phyloP scores from a whole-genome alignment of 1,284 basidiomycete genomes.

The Leccinum huronense region DNA sequence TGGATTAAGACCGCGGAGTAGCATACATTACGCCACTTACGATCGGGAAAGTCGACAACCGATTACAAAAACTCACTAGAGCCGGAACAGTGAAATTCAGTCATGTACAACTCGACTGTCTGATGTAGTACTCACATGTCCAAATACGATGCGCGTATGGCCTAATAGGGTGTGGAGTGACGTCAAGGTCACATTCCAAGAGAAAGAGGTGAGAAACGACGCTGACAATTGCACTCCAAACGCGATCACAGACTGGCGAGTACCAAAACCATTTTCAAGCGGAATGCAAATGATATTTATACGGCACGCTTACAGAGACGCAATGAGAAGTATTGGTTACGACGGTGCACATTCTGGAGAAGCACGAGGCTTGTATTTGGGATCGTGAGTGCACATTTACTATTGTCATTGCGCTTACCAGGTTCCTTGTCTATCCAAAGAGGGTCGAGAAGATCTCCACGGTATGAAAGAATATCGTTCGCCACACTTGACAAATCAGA shows the following conservation, averaged over 20 bases:
- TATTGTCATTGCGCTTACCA: slow-evolving; percentile 8
- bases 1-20: not conserved
- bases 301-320: slow-evolving; percentile 23
- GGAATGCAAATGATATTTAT: not conserved
- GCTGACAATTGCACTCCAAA: slow-evolving; percentile 35
- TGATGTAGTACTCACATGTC: slow-evolving; percentile 28
- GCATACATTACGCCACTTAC: slow-evolving; percentile 22
- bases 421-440: slow-evolving; percentile 24
- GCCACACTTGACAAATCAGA: not conserved
- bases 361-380: not conserved
- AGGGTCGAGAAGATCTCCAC: slow-evolving; percentile 15
- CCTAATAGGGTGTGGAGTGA: slow-evolving; percentile 15
- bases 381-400: not conserved
- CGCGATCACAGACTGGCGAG: slow-evolving; percentile 30
- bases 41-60: slow-evolving; percentile 28
- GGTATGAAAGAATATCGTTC: slow-evolving; percentile 14
- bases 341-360: slow-evolving; percentile 18
- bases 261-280: not conserved
- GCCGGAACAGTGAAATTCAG: slow-evolving; percentile 3
- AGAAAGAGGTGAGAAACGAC: not conserved
- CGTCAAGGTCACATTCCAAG: slow-evolving; percentile 3
- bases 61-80: slow-evolving; percentile 32
- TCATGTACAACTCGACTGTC: not conserved
- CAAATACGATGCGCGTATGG: slow-evolving; percentile 36
- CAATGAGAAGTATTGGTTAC: slow-evolving; percentile 12